Evolutionary conservation across 139 green algal species (phyloP), one percentile per base, ranked within the genome.

Genomic region (Tetraselmis chui): DNA sequence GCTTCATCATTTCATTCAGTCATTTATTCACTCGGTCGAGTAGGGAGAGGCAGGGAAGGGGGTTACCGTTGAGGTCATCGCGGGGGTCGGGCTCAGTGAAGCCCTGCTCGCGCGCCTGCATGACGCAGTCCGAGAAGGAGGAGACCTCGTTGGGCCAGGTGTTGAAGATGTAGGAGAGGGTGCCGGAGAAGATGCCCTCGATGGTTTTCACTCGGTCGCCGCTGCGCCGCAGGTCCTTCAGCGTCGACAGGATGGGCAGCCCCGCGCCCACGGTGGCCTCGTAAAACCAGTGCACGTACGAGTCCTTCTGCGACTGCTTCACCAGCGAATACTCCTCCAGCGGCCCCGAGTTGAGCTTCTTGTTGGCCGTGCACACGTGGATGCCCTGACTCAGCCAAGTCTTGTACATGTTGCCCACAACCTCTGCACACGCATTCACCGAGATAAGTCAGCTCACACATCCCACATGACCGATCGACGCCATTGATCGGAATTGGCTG

Each of bases 91-190:
- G 96, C 88, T 99, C 96, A 0, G 97, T 99, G 91, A 94, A 99
- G 5, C 97, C 96, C 31, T 83, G 83, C 29, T 89, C 91, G 82
- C 95, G 95, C 30, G 96, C 96, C 31, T 94, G 84, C 29, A 78
- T 81, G 29, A 99, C 96, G 25, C 98, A 87, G 2, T 94, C 88
- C 75, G 83, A 93, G 90, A 99, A 99, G 1, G 87, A 77, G 2
- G 84, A 30, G 26, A 78, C 79, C 76, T 89, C 83, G 76, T 81
- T 58, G 26, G 81, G 80, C 32, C 94, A 96, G 30, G 82, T 94
- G 88, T 99, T 99, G 93, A 99, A 99, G 81, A 99, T 98, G 92
- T 97, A 99, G 25, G 92, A 97, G 2, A 99, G 91, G 1, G 96
- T 99, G 59, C 94, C 95, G 18, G 88, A 94, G 89, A 99, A 96